Evolutionary conservation across 768 basidiomycete genomes (phyloP), one percentile per base, ranked within the genome.

Genomic region (Steccherinum ochraceum): DNA sequence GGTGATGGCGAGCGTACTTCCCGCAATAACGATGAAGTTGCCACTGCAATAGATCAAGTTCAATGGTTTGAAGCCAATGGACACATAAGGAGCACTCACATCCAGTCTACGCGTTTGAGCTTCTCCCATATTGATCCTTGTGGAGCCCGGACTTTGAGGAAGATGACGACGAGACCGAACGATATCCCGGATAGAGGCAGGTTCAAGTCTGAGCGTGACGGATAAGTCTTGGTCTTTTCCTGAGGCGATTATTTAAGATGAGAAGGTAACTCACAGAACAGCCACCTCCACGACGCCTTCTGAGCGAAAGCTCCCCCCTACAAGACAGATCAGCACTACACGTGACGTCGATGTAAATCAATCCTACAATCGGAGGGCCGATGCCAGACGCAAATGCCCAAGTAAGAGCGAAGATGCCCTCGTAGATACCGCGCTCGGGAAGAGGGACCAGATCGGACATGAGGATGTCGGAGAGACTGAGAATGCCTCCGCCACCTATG

Each of bases 71-170:
- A 39, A 39, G 21, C 5, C 16, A 5, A 23, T 10, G 41, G 19
- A 18, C 5, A 19, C 19, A 43, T 19, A n/a, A n/a, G 41, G 52
- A 25, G 3, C 3, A 60, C 69, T 53, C 50, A 70, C 68, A 63
- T 57, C 69, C 69, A 71, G 43, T 72, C 71, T 0, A 72, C 58
- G 3, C 63, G 54, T 0, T 48, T 48, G 3, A 72, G 48, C 49
- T 71, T 71, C n/a, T 55, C 49, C n/a, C 46, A 49, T 3, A 68
- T 45, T 0, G 62, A 60, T 2, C 65, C 66, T 5, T 56, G 49
- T 1, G 71, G 71, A 1, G 57, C 60, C 2, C 58, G 54, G 4
- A 56, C 52, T 1, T 40, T 12, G 16, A 56, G 49, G 30, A 50
- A 56, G 46, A 53, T 26, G 24, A 19, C 41, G 3, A 50, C 49